Base-by-base conservation (phyloP, 208 protist species). In the Wallacemonas sp. region DNA sequence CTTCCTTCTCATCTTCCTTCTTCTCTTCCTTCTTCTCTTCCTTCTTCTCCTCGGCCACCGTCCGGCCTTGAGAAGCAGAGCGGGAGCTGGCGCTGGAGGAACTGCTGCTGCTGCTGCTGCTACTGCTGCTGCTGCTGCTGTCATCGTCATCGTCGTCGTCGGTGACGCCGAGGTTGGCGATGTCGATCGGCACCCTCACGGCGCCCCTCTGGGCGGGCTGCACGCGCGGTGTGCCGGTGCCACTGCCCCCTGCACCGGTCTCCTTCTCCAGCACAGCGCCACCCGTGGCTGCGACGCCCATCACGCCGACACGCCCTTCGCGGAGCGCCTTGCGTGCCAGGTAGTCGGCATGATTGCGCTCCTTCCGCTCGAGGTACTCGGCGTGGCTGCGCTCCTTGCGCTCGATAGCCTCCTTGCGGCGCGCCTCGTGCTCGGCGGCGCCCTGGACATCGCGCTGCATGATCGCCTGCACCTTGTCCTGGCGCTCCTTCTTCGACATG, bases 401-500 rank as follows among this genome's bases (percentile, higher is more conserved):
- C 32, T 77, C 63, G n/a, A 39, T 49, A 22, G 63, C 63, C 23
- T 65, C 42, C 31, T 77, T 63, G 54, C 59, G 63, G 23, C 79
- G 64, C 42, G 87, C 86, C 57, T 70, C 88, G 3, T 75, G 73
- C 25, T 81, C 73, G 7, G 70, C 78, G 16, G 85, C 16, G 50
- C 84, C 79, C 14, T 83, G 79, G 57, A 69, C 74, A 41, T 95
- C 85, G 63, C 81, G 86, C 50, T 77, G 61, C 45, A 91, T 26
- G 26, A 95, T 80, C 12, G 71, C 76, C 11, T 74, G 72, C 39
- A 87, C 87, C 32, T 89, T 74, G 20, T 89, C 38, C 46, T 92
- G 77, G 11, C 90, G 87, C 61, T 95, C 74, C 46, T 81, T 83
- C 71, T 92, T 95, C 16, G 85, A 84, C 81, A 93, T 91, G 0